Evolutionary conservation across 768 basidiomycete genomes (phyloP).

Genomic region (Serendipita sp.): DNA sequence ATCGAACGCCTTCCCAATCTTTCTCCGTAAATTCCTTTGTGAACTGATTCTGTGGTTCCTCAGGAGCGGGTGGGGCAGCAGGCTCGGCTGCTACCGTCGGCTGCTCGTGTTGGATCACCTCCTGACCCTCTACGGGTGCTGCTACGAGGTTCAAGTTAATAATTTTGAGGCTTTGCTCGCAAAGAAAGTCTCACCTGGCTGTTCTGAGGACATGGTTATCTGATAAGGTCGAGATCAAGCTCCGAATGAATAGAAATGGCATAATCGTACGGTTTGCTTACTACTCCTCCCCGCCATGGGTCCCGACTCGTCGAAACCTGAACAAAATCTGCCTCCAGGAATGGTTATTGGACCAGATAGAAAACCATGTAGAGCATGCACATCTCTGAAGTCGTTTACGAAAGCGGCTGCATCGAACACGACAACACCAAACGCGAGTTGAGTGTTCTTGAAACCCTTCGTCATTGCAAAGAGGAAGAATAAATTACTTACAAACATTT

Average conservation of each 20-base stretch:
- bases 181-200: not conserved
- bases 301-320: conserved; percentile 7
- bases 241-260: not conserved
- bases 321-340: conserved; percentile 48
- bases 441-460: conserved; percentile 19
- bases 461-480: conserved; percentile 20
- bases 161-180: not conserved
- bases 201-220: not conserved
- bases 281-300: not conserved
- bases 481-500: conserved; percentile 14
- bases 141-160: not conserved
- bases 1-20: conserved; percentile 59
- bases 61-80: conserved; percentile 1
- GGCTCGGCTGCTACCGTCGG: not conserved
- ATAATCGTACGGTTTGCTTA: not conserved
- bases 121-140: too few relatives aligned
- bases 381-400: conserved; percentile 31
- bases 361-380: conserved; percentile 89
- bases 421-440: conserved; percentile 14
- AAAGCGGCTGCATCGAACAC: conserved; percentile 12
- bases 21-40: conserved; percentile 51
- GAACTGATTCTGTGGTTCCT: conserved; percentile 53
- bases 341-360: conserved; percentile 86
- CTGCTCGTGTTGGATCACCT: not conserved
- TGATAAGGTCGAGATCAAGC: conserved; percentile 1